phyloP scores from a whole-genome alignment of 768 basidiomycete species.

The Suillus plorans region DNA sequence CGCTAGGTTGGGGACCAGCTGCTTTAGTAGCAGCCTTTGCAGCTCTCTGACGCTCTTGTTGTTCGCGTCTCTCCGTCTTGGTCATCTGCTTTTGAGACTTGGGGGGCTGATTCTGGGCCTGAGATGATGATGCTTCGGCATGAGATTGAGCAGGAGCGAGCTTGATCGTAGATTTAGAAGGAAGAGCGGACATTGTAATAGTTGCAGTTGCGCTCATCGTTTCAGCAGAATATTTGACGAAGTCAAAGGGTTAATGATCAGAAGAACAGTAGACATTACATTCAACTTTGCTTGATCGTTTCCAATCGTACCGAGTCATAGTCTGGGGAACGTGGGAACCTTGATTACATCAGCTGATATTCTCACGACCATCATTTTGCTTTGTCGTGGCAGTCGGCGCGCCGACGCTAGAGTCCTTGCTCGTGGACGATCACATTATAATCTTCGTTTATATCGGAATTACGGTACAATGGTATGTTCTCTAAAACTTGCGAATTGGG shows the following conservation, averaged over 20 bases:
- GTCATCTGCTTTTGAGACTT: conserved; percentile 72
- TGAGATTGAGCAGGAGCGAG: conserved; percentile 2
- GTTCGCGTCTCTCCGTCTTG: conserved; percentile 76
- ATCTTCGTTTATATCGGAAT: background rate
- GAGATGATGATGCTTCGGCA: conserved; percentile 10
- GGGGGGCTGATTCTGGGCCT: conserved; percentile 15
- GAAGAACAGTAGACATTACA: background rate
- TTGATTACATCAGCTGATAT: background rate
- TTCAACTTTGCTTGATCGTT: background rate
- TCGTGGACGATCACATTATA: background rate
- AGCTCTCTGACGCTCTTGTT: conserved; percentile 78
- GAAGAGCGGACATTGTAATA: conserved; percentile 1
- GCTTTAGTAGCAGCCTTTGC: conserved; percentile 61
- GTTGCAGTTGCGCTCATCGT: conserved; percentile 10
- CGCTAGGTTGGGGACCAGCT: conserved; percentile 18
- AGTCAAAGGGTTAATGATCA: background rate
- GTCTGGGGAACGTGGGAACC: conserved; percentile 9
- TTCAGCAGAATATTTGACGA: background rate
- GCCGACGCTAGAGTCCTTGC: background rate
- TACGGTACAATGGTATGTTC: background rate
- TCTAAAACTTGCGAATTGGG: background rate
- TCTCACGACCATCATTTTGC: background rate
- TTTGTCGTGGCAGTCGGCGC: background rate
- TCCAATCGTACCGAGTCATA: conserved; percentile 7
- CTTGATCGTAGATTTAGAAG: background rate